Conservation (phyloP, 345 rosid genomes). For the Acer negundo region DNA sequence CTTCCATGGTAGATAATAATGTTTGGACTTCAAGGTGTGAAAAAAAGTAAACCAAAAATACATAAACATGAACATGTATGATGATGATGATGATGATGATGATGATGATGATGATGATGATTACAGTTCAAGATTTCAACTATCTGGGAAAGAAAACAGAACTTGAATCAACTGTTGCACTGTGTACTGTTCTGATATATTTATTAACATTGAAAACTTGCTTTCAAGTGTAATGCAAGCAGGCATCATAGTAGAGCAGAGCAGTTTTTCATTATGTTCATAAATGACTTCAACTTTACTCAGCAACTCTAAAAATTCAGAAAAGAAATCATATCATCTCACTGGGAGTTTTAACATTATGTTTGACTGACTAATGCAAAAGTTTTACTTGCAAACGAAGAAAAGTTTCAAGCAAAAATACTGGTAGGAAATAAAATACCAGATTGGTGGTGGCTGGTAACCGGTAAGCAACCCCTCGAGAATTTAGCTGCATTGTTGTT, state of each 20-base stretch:
- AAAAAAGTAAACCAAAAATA: not conserved
- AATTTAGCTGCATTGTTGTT: not conserved
- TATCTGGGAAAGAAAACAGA: not conserved
- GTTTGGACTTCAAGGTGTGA: not conserved
- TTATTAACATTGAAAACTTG: not conserved
- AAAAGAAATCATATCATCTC: not conserved
- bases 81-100: not conserved
- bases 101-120: not conserved
- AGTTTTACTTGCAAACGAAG: constrained; percentile 4
- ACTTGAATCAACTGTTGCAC: no score
- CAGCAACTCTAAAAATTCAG: not conserved
- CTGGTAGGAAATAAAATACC: not conserved
- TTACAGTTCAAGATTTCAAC: not conserved
- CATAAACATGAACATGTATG: not conserved
- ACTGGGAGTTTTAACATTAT: not conserved
- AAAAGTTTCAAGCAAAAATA: not conserved
- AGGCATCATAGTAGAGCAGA: not conserved
- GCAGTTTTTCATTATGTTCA: not conserved
- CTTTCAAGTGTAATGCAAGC: not conserved
- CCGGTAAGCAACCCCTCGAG: not conserved
- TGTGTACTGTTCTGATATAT: not conserved
- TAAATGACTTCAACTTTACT: constrained; percentile 1
- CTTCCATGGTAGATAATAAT: not conserved
- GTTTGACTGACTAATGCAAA: not conserved
- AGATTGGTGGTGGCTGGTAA: not conserved